A percentile compares a stretch with the other conserved stretches of the same genome.
These are phyloP conservation scores for Hymenoscyphus scutula DNA, from an alignment of 2,329 filamentous ascomycete species.

Conservation along the genomic window DNA sequence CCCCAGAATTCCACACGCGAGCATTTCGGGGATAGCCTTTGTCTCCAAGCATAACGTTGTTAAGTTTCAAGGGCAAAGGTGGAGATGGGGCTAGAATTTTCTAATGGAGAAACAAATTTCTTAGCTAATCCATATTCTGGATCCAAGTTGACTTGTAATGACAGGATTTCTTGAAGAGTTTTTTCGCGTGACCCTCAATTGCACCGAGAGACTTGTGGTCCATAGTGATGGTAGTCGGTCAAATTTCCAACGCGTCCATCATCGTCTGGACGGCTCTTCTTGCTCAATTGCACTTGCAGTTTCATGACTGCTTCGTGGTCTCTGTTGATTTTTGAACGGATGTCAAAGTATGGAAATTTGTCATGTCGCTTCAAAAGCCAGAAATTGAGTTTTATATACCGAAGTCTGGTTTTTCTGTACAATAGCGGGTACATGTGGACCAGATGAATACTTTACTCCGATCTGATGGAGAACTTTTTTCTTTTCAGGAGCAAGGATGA, in stretches of 20 bases:
- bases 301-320: neutral
- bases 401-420: neutral
- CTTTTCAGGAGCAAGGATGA: neutral
- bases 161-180: neutral
- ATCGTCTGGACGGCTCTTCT: neutral
- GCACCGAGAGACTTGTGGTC: constrained; percentile 3
- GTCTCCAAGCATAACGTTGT: neutral
- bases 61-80: neutral
- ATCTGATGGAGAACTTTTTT: neutral
- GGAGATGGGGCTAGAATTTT: constrained; percentile 1
- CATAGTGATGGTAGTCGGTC: neutral
- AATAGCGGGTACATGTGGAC: neutral
- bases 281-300: neutral
- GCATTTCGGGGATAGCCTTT: neutral
- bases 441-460: neutral
- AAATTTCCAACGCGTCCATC: neutral
- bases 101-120: neutral
- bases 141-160: neutral
- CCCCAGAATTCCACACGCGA: neutral
- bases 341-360: neutral
- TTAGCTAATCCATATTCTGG: neutral
- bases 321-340: neutral
- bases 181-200: constrained; percentile 4
- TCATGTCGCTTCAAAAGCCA: neutral
- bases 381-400: neutral